These are phyloP conservation scores for Heliophila coronopifolia DNA, from an alignment of 441 rosid species.

Conservation along the genomic window DNA sequence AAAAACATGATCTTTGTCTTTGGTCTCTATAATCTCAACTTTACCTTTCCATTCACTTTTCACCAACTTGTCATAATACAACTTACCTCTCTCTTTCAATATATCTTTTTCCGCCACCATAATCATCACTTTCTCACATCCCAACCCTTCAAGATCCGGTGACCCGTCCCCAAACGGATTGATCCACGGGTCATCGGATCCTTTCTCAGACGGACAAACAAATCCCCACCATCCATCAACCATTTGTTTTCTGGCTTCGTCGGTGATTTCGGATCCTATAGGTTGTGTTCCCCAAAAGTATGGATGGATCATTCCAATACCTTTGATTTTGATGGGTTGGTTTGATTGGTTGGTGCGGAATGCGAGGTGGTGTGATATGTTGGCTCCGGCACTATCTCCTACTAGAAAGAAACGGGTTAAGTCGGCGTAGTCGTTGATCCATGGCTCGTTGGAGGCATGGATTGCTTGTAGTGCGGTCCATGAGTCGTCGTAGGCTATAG, in stretches of 20 bases:
- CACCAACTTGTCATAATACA: constrained; percentile 45
- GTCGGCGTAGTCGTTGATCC: constrained; percentile 47
- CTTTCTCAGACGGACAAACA: constrained; percentile 49
- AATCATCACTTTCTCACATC: constrained; percentile 41
- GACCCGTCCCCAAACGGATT: constrained; percentile 53
- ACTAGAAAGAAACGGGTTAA: constrained; percentile 40
- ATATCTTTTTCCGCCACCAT: constrained; percentile 55
- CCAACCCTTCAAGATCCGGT: constrained; percentile 35
- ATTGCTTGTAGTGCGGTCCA: constrained; percentile 51
- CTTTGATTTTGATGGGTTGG: constrained; percentile 33
- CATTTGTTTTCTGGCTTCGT: constrained; percentile 38
- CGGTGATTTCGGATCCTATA: constrained; percentile 41
- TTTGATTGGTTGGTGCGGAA: constrained; percentile 32
- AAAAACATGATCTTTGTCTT: constrained; percentile 62
- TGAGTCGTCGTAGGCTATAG: constrained; percentile 56
- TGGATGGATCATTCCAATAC: constrained; percentile 63
- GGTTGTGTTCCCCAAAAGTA: constrained; percentile 68
- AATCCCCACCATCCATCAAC: constrained; percentile 70
- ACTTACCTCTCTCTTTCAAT: constrained; percentile 46
- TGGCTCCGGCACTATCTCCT: constrained; percentile 71
- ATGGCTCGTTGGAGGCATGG: constrained; percentile 35
- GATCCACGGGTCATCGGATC: constrained; percentile 59
- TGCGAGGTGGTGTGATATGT: constrained; percentile 58
- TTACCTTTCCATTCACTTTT: constrained; percentile 41
- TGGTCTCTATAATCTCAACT: constrained; percentile 44